Evolutionary conservation across 164 flowering plant genomes (phyloP).

Genomic region (Malania oleifera): DNA sequence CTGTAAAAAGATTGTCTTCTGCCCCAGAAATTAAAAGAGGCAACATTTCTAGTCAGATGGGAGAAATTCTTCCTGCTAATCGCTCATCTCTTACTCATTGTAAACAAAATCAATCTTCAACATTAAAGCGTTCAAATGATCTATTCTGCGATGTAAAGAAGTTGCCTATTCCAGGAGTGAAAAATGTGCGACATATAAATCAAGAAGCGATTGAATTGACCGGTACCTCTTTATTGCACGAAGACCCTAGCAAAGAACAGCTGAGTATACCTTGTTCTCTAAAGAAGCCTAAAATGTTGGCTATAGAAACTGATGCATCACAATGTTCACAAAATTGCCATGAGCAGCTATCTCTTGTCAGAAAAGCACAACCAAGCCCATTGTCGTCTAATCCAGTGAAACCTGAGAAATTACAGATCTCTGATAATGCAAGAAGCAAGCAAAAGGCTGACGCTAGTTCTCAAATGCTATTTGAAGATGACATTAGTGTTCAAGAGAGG

Average conservation of each 20-base stretch:
- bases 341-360: constrained; percentile 12
- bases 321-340: constrained; percentile 8
- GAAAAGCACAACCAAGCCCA: constrained; percentile 7
- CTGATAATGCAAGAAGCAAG: constrained; percentile 16
- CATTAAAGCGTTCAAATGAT: constrained; percentile 26
- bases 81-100: constrained; percentile 40
- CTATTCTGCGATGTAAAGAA: constrained; percentile 22
- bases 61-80: constrained; percentile 72
- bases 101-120: constrained; percentile 14
- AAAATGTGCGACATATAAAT: constrained; percentile 14
- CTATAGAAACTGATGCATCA: constrained; percentile 18
- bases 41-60: constrained; percentile 22
- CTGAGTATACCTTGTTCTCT: constrained; percentile 28
- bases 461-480: constrained; percentile 14
- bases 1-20: constrained; percentile 31
- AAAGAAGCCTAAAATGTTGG: constrained; percentile 42
- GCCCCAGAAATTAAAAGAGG: constrained; percentile 26
- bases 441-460: constrained; percentile 20
- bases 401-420: constrained; percentile 17
- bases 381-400: constrained; percentile 9
- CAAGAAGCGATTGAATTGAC: constrained; percentile 36
- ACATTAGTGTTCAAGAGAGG: constrained; percentile 1
- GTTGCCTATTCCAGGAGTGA: constrained; percentile 13
- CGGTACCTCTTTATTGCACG: constrained; percentile 21
- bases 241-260: constrained; percentile 23